These are phyloP conservation scores for Glonium stellatum DNA, from an alignment of 495 filamentous ascomycete genomes.

Conservation along the genomic window DNA sequence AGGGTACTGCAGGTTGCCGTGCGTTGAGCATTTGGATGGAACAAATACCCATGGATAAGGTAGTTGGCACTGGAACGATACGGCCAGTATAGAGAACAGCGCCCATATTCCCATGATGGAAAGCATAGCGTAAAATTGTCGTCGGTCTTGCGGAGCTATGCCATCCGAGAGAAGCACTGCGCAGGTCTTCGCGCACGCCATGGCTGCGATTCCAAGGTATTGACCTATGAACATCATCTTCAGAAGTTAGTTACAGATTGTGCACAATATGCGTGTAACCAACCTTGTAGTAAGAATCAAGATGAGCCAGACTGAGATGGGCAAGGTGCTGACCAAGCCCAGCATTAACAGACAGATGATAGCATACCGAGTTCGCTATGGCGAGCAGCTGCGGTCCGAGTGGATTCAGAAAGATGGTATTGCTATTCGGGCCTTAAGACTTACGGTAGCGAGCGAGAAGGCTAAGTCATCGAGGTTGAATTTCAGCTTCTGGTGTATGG, in stretches of 20 bases:
- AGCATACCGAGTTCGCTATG: slow-evolving; percentile 11
- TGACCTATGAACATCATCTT: slow-evolving; percentile 13
- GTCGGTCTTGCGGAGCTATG: slow-evolving; percentile 13
- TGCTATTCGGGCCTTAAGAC: background rate
- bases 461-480: slow-evolving; percentile 19
- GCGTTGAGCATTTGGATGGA: slow-evolving; percentile 13
- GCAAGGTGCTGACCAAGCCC: slow-evolving; percentile 20
- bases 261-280: background rate
- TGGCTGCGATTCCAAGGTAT: slow-evolving; percentile 18
- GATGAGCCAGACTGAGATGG: background rate
- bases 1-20: slow-evolving; percentile 22
- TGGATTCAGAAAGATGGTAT: background rate
- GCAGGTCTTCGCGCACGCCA: slow-evolving; percentile 20
- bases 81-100: slow-evolving; percentile 22
- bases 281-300: slow-evolving; percentile 16
- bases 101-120: slow-evolving; percentile 13
- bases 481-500: slow-evolving; percentile 5
- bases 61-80: slow-evolving; percentile 25
- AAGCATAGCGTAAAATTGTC: slow-evolving; percentile 11
- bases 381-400: slow-evolving; percentile 8
- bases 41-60: slow-evolving; percentile 22
- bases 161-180: slow-evolving; percentile 23
- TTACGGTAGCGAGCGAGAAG: slow-evolving; percentile 10
- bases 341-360: slow-evolving; percentile 10
- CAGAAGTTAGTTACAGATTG: background rate